Evolutionary conservation across 106 monocot genomes (phyloP).

Genomic region (Dendrobium chrysotoxum): DNA sequence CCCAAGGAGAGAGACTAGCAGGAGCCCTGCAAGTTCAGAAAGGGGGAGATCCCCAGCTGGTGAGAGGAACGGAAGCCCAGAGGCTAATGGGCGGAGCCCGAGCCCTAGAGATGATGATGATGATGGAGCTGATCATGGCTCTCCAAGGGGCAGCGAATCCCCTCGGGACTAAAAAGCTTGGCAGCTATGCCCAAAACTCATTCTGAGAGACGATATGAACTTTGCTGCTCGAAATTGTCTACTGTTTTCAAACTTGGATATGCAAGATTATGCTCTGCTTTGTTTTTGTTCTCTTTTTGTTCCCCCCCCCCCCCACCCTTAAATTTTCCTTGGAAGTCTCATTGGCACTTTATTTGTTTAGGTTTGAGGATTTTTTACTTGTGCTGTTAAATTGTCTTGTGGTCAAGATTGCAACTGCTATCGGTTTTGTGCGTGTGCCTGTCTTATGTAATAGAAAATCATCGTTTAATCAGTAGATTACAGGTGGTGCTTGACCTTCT

Average conservation of each 20-base stretch:
- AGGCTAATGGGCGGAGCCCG: conserved; percentile 20
- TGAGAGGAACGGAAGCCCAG: conserved; percentile 12
- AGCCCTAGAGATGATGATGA: conserved; percentile 16
- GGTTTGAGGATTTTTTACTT: neutral
- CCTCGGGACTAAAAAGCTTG: conserved; percentile 5
- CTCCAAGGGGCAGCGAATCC: conserved; percentile 29
- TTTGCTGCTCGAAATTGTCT: neutral
- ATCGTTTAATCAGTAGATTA: too few species aligned
- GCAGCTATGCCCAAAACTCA: neutral
- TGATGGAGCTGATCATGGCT: neutral
- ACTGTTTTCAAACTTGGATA: neutral
- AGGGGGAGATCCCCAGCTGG: conserved; percentile 15
- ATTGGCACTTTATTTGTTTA: neutral
- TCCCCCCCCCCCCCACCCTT: neutral
- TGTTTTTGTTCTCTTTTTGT: neutral
- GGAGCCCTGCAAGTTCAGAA: conserved; percentile 25
- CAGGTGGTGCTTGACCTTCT: too few species aligned
- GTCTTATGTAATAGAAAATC: too few species aligned
- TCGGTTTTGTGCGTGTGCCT: too few species aligned
- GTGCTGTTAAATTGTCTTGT: neutral
- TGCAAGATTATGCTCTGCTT: neutral
- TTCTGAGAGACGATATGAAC: neutral
- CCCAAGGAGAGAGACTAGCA: conserved; percentile 39
- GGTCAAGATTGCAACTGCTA: neutral
- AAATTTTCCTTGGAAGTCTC: neutral